Base-by-base conservation (phyloP, 148 eudicot species). In the Fallopia convolvulus region DNA sequence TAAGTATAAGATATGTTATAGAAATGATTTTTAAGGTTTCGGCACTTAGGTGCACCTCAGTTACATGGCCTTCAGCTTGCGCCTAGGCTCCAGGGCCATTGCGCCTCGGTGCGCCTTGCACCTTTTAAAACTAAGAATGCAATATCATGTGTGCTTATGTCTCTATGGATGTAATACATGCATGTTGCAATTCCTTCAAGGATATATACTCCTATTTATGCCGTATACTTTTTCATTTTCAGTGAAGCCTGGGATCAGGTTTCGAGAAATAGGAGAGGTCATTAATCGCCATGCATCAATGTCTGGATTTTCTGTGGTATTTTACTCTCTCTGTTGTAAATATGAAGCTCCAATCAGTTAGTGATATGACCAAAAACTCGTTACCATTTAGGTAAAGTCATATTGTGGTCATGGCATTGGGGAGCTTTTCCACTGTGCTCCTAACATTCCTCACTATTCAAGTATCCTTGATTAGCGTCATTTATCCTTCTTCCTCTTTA, bases 351-450 rank as follows among this genome's bases (percentile, higher is more conserved):
- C 41, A 42, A 76, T 40, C 4, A 63, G 9, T 41, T 33, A 23
- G n/a, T 39, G 53, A 12, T 5, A 36, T 33, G 44, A 33, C 11
- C 40, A 47, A 61, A 76, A 21, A 21, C 70, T 48, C 56, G 30
- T 63, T 61, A 4, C 33, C 42, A 21, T 75, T 76, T 78, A 95
- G 99, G 99, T 91, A 74, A 95, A 86, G 81, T 91, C 99, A 46
- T 86, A 86, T 78, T 89, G 94, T 82, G 99, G 99, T 79, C 99
- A 95, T 86, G 99, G 99, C 65, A 90, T 95, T 81, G 99, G 99
- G 80, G 99, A 93, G 79, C 99, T 93, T 77, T 95, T 95, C 88
- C 99, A 95, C 60, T 92, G 99, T 83, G 97, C 99, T 56, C 99
- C 99, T 75, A 95, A 92, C 81, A 93, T 95, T 83, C 99, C 99